These are phyloP conservation scores for Trichothecium sympodiale DNA, from an alignment of 2,329 filamentous ascomycete genomes.

Conservation along the genomic window DNA sequence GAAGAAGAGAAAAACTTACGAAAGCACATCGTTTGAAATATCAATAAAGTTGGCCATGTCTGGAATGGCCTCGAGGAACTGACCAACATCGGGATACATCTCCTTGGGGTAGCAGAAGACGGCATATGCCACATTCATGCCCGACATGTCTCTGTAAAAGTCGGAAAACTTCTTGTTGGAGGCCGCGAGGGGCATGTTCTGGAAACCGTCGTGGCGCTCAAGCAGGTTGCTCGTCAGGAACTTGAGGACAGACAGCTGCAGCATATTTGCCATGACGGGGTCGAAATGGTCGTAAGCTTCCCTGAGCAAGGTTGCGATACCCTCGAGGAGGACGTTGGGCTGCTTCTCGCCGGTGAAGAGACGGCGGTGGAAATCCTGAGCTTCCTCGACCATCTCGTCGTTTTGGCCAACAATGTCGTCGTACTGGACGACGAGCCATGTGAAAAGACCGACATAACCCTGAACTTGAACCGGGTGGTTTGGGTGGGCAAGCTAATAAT, in stretches of 20 bases:
- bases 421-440: conserved; percentile 12
- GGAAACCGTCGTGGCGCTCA: conserved; percentile 11
- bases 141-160: conserved; percentile 10
- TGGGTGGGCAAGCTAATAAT: conserved; percentile 11
- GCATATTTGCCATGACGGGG: conserved; percentile 8
- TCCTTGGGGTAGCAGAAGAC: conserved; percentile 11
- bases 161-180: conserved; percentile 9
- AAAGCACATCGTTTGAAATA: conserved; percentile 12
- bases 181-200: conserved; percentile 7
- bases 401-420: conserved; percentile 11
- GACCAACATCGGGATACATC: conserved; percentile 8
- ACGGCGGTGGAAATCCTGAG: conserved; percentile 7
- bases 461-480: conserved; percentile 8
- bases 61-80: conserved; percentile 11
- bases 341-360: conserved; percentile 11
- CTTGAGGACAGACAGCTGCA: conserved; percentile 11
- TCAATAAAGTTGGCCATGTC: conserved; percentile 12
- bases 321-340: conserved; percentile 10
- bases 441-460: conserved; percentile 11
- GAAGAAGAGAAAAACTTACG: conserved; percentile 6
- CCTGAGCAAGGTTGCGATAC: conserved; percentile 5
- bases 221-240: conserved; percentile 11
- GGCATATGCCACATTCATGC: conserved; percentile 11
- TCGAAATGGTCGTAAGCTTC: conserved; percentile 11
- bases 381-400: conserved; percentile 10